A percentile compares a stretch with the other conserved stretches of the same genome.
These are phyloP conservation scores for Ceratobasidium sp. DNA, from an alignment of 1,284 basidiomycete genomes.

Conservation along the genomic window DNA sequence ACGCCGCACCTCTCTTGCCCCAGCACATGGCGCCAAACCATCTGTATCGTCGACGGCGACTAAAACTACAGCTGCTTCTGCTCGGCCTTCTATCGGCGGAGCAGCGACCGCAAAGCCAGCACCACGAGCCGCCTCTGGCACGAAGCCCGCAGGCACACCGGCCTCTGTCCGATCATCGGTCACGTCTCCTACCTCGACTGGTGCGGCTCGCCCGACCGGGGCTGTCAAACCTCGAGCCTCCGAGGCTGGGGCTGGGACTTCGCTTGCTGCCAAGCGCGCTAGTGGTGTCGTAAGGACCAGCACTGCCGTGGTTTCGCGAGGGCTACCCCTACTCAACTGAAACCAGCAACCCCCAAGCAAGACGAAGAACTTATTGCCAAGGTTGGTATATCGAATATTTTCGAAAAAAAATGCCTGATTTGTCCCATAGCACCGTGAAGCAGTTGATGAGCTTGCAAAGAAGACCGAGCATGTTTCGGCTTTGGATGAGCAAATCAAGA, in stretches of 20 bases:
- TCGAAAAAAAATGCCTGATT: background rate
- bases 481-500: conserved; percentile 38
- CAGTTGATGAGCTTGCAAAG: conserved; percentile 52
- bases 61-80: conserved; percentile 2
- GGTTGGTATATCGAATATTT: background rate
- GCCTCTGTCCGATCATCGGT: conserved; percentile 1
- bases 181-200: conserved; percentile 18
- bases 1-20: conserved; percentile 23
- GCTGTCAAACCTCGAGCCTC: background rate
- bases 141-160: conserved; percentile 17
- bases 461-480: conserved; percentile 52
- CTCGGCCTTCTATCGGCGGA: conserved; percentile 26
- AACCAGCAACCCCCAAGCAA: conserved; percentile 25
- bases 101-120: conserved; percentile 7
- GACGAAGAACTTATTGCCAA: conserved; percentile 34
- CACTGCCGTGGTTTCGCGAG: background rate
- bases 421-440: conserved; percentile 62
- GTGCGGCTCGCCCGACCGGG: conserved; percentile 3
- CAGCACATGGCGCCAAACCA: conserved; percentile 36
- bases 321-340: conserved; percentile 10
- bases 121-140: conserved; percentile 10
- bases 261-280: background rate
- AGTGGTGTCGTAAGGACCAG: background rate
- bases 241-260: background rate
- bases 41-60: conserved; percentile 26